phyloP scores from a whole-genome alignment of 768 basidiomycete species.

The Leccinum truebloodii region DNA sequence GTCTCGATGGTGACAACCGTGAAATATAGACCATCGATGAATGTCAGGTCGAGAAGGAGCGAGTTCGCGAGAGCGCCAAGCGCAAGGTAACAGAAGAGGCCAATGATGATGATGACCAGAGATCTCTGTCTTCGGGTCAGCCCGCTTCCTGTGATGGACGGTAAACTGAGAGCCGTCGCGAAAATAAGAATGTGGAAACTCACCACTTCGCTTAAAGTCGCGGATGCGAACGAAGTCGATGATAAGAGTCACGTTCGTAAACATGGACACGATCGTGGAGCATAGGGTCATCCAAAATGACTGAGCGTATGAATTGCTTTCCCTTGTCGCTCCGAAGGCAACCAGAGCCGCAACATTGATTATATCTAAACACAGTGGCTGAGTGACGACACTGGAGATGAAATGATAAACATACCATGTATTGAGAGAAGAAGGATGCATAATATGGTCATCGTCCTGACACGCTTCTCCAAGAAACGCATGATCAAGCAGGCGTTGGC shows the following conservation, averaged over 20 bases:
- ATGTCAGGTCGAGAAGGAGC: no score
- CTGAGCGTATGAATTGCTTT: conserved; percentile 69
- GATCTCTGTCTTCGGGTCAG: conserved; percentile 78
- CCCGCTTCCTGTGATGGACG: conserved; percentile 59
- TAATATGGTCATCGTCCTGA: conserved; percentile 61
- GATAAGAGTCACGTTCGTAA: conserved; percentile 69
- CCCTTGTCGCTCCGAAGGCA: conserved; percentile 61
- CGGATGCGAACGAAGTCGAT: conserved; percentile 58
- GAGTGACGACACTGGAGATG: neutral
- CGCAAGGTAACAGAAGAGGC: conserved; percentile 71
- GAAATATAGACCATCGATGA: no score
- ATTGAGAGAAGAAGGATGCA: conserved; percentile 65
- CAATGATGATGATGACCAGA: conserved; percentile 76
- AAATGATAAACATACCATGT: conserved; percentile 55
- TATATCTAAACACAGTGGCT: conserved; percentile 46
- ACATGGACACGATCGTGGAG: conserved; percentile 63
- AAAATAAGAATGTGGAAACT: conserved; percentile 13
- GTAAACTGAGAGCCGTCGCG: neutral
- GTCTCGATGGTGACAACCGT: no score
- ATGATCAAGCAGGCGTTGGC: conserved; percentile 69
- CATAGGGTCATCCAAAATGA: conserved; percentile 80
- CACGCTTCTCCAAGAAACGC: conserved; percentile 70
- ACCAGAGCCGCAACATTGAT: conserved; percentile 64
- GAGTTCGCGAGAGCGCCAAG: conserved; percentile 55
- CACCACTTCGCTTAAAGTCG: conserved; percentile 66